These are phyloP conservation scores for Volutella citrinella DNA, from an alignment of 2,329 filamentous ascomycete species.

Conservation along the genomic window DNA sequence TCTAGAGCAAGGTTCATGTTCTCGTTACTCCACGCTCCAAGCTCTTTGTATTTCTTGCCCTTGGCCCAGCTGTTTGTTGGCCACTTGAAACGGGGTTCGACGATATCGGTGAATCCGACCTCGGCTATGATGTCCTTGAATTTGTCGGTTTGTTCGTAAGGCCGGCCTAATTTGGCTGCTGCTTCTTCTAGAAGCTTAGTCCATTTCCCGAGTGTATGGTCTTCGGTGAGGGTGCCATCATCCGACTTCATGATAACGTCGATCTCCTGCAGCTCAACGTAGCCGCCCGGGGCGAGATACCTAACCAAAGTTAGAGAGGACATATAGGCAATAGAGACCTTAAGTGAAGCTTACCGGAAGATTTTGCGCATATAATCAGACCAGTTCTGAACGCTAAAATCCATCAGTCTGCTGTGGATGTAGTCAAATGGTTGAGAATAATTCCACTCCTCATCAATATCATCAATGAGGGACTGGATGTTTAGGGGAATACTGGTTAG, in stretches of 20 bases:
- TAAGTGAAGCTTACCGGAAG: no score
- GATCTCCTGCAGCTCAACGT: neutral
- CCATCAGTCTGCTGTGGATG: conserved; percentile 5
- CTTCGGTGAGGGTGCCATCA: conserved; percentile 3
- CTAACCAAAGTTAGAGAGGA: no score
- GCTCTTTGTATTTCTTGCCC: conserved; percentile 16
- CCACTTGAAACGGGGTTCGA: conserved; percentile 17
- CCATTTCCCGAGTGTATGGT: conserved; percentile 7
- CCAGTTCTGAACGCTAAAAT: conserved; percentile 2
- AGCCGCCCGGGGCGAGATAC: neutral
- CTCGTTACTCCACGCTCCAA: conserved; percentile 12
- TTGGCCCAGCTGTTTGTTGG: conserved; percentile 14
- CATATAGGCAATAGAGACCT: no score
- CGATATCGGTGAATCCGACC: conserved; percentile 12
- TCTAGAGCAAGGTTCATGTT: conserved; percentile 15
- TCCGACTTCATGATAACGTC: neutral
- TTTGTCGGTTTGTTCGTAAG: conserved; percentile 13
- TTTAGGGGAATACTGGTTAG: conserved; percentile 19
- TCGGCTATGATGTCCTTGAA: conserved; percentile 13
- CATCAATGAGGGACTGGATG: conserved; percentile 1
- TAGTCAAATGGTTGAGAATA: conserved; percentile 3
- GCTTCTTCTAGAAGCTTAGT: conserved; percentile 10
- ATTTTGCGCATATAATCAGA: no score
- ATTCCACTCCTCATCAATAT: conserved; percentile 2
- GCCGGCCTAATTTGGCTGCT: conserved; percentile 10